Evolutionary conservation across 2,329 filamentous ascomycete species (phyloP).

Genomic region (Thermothelomyces thermophilus): DNA sequence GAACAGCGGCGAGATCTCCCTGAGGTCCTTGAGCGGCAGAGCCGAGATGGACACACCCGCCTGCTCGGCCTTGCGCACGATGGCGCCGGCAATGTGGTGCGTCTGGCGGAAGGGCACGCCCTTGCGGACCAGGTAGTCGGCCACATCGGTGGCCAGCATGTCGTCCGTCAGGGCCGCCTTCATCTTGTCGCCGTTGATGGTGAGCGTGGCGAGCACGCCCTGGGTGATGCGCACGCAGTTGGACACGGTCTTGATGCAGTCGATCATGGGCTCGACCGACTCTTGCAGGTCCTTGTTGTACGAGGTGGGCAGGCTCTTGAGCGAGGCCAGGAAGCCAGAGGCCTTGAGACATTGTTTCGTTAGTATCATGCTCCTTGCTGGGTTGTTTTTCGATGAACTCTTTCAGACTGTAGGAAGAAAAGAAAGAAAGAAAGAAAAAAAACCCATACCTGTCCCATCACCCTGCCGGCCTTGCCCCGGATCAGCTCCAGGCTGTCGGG

Average conservation of each 20-base stretch:
- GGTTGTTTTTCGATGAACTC: too few relatives aligned
- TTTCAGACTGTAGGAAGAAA: too few relatives aligned
- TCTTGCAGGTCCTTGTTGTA: conserved; percentile 96
- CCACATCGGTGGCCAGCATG: conserved; percentile 72
- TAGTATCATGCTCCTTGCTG: not conserved
- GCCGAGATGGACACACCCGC: conserved; percentile 63
- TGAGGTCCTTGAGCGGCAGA: conserved; percentile 59
- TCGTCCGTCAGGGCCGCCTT: conserved; percentile 68
- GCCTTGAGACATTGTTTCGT: conserved; percentile 7
- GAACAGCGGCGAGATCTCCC: conserved; percentile 62
- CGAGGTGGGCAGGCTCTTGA: conserved; percentile 65
- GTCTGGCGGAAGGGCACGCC: conserved; percentile 77
- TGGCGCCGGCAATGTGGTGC: conserved; percentile 71
- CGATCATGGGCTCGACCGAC: conserved; percentile 76
- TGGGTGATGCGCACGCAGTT: conserved; percentile 80
- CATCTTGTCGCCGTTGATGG: conserved; percentile 68
- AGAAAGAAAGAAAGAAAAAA: not conserved
- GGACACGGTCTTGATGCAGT: conserved; percentile 72
- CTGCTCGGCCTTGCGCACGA: conserved; percentile 67
- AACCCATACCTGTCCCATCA: conserved; percentile 66
- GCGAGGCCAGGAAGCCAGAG: conserved; percentile 66
- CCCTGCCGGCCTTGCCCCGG: conserved; percentile 68
- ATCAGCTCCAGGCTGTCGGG: conserved; percentile 63
- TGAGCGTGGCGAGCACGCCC: conserved; percentile 69
- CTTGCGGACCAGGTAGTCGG: conserved; percentile 61